A percentile compares a stretch with the other conserved stretches of the same genome.
Conservation (phyloP, 2,329 filamentous ascomycete species). For the Trichoderma sp. region DNA sequence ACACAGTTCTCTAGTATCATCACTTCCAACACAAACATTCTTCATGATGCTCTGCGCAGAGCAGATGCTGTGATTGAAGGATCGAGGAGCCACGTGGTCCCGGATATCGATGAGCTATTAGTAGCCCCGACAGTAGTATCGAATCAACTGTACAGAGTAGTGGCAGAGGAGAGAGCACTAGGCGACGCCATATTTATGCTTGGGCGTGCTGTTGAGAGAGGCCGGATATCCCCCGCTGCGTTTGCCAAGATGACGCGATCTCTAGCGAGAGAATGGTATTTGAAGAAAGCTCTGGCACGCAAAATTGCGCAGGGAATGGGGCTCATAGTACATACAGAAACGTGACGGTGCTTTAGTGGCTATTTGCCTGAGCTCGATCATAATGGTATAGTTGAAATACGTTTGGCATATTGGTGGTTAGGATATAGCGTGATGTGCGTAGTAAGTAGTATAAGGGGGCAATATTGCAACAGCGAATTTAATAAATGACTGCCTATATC, state of each 20-base stretch:
- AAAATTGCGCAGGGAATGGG: constrained; percentile 79
- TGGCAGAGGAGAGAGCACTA: constrained; percentile 83
- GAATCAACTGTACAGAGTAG: constrained; percentile 84
- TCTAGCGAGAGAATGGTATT: constrained; percentile 74
- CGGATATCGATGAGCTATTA: constrained; percentile 82
- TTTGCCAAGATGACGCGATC: constrained; percentile 76
- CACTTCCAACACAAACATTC: constrained; percentile 70
- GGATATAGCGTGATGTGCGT: not conserved
- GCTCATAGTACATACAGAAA: constrained; percentile 35
- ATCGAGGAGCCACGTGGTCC: constrained; percentile 65
- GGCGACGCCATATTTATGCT: constrained; percentile 84
- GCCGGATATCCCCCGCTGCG: constrained; percentile 65
- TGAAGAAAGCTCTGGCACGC: constrained; percentile 75
- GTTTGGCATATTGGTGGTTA: not conserved
- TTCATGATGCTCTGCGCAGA: constrained; percentile 72
- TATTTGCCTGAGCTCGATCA: not conserved
- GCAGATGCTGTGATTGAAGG: constrained; percentile 75
- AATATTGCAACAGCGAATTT: not conserved
- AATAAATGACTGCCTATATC: not conserved
- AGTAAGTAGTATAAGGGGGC: not conserved
- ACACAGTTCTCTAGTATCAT: constrained; percentile 68
- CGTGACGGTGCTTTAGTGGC: not conserved
- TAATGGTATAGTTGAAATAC: not conserved
- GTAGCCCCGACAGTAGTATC: constrained; percentile 93
- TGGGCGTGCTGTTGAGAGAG: constrained; percentile 69